Evolutionary conservation across 2,329 filamentous ascomycete species (phyloP).

Genomic region (Biscogniauxia marginata): DNA sequence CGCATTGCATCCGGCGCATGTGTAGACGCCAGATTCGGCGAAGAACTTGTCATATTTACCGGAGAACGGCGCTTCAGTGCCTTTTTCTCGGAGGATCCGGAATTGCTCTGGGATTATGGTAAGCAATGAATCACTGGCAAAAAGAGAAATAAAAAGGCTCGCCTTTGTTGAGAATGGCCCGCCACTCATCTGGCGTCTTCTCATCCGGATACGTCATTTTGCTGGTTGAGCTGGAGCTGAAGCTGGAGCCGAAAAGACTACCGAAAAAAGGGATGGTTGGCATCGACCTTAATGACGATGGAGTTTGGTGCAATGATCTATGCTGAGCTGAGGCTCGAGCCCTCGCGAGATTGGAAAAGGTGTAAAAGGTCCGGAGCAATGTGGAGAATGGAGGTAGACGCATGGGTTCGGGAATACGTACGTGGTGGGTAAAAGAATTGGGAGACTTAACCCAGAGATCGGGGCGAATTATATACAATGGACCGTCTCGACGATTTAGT

Average conservation of each 20-base stretch:
- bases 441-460: neutral
- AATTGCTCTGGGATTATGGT: slow-evolving; percentile 74
- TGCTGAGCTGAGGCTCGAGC: slow-evolving; percentile 24
- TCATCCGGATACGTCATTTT: slow-evolving; percentile 77
- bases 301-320: slow-evolving; percentile 21
- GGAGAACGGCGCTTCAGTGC: slow-evolving; percentile 78
- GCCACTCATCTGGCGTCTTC: slow-evolving; percentile 83
- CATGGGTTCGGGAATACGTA: slow-evolving; percentile 37
- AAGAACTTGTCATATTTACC: slow-evolving; percentile 88
- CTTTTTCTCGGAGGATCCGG: slow-evolving; percentile 86
- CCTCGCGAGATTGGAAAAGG: slow-evolving; percentile 46
- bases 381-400: slow-evolving; percentile 49
- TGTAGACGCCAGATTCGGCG: slow-evolving; percentile 74
- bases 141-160: slow-evolving; percentile 18
- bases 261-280: slow-evolving; percentile 76
- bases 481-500: neutral
- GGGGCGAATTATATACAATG: neutral
- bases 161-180: slow-evolving; percentile 69
- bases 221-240: slow-evolving; percentile 49
- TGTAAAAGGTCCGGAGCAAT: slow-evolving; percentile 45
- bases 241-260: slow-evolving; percentile 68
- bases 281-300: slow-evolving; percentile 55
- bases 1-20: slow-evolving; percentile 79
- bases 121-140: slow-evolving; percentile 4
- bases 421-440: neutral